A percentile compares a stretch with the other conserved stretches of the same genome.
Conservation (phyloP, 352 stramenopile species). For the Phytophthora europaea region DNA sequence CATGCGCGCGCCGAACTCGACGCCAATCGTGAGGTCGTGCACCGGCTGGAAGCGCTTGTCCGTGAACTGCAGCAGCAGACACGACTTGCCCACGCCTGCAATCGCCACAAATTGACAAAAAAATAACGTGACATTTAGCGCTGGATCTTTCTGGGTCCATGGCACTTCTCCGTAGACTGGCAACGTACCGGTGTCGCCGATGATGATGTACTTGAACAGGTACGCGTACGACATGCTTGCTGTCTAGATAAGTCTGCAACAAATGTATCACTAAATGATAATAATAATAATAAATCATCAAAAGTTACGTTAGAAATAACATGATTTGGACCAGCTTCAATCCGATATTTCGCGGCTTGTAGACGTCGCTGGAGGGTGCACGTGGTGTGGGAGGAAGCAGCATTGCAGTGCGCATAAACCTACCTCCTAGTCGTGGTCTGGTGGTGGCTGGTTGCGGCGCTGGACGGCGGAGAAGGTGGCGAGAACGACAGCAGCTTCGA, state of each 20-base stretch:
- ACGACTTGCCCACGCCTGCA: conserved; percentile 99
- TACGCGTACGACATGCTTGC: conserved; percentile 95
- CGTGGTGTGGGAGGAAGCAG: not conserved
- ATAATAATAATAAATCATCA: not conserved
- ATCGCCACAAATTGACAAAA: conserved; percentile 2
- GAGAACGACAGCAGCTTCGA: not conserved
- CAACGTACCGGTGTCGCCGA: conserved; percentile 96
- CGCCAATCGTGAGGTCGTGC: conserved; percentile 99
- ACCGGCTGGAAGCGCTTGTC: conserved; percentile 99
- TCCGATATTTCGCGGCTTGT: conserved; percentile 7
- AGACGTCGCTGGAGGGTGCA: not conserved
- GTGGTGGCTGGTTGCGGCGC: conserved; percentile 8
- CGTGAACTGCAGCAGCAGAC: conserved; percentile 99
- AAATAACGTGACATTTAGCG: not conserved
- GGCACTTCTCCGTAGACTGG: not conserved
- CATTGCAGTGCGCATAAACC: conserved; percentile 3
- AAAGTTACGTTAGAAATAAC: conserved; percentile 3
- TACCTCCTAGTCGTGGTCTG: conserved; percentile 25
- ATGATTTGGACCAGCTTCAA: not conserved
- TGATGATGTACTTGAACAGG: conserved; percentile 99
- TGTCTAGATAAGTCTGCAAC: not conserved
- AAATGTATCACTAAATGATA: not conserved
- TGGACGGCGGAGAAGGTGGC: conserved; percentile 8
- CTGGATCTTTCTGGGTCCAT: conserved; percentile 1
- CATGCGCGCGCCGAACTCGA: conserved; percentile 99